phyloP scores from a whole-genome alignment of 345 rosid genomes.

The Litchi chinensis region DNA sequence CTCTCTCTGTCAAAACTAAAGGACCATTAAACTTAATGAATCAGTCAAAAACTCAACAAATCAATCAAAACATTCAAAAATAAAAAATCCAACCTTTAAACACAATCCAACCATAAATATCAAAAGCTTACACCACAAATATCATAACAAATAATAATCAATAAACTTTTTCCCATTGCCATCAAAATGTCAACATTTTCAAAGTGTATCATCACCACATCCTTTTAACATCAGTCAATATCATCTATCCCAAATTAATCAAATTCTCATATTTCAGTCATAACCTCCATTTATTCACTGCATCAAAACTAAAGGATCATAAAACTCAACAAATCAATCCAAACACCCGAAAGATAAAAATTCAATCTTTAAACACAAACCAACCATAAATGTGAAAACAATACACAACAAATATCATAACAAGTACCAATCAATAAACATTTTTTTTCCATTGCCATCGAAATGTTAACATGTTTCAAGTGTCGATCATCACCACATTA shows the following conservation, averaged over 20 bases:
- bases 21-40: not conserved
- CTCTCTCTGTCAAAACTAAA: not conserved
- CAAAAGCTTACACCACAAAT: not conserved
- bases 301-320: not conserved
- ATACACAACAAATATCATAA: not conserved
- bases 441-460: conserved; percentile 2
- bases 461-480: not conserved
- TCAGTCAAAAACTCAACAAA: not conserved
- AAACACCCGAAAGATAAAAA: not conserved
- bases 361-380: not conserved
- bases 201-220: no score
- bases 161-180: not conserved
- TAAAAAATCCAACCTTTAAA: no score
- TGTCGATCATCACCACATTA: conserved; percentile 12
- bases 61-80: not conserved
- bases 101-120: not conserved
- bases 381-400: not conserved
- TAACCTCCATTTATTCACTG: no score
- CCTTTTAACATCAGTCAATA: no score
- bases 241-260: no score
- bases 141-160: not conserved
- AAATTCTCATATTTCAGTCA: no score
- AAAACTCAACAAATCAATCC: not conserved
- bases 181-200: not conserved
- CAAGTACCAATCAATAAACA: not conserved